A percentile compares a stretch with the other conserved stretches of the same genome.
phyloP scores from a whole-genome alignment of 768 basidiomycete species.

The Mycena venus region DNA sequence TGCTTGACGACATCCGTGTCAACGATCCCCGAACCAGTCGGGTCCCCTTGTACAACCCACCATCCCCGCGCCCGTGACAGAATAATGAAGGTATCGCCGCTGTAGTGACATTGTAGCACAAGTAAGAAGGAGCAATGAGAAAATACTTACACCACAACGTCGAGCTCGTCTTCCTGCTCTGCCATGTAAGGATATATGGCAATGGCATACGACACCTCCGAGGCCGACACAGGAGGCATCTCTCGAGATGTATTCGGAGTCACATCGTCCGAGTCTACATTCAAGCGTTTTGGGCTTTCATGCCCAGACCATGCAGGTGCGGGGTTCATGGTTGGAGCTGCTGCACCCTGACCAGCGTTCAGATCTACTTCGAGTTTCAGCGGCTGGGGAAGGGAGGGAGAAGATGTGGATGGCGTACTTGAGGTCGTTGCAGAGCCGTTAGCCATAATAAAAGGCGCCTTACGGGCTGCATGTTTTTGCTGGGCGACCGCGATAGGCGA shows the following conservation, averaged over 20 bases:
- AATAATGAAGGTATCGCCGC: constrained; percentile 95
- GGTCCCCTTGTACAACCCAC: constrained; percentile 99
- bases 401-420: constrained; percentile 48
- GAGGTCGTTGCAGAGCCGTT: constrained; percentile 54
- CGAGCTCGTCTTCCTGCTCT: constrained; percentile 98
- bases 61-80: constrained; percentile 95
- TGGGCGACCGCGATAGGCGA: constrained; percentile 97
- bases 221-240: constrained; percentile 55
- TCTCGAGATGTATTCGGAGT: constrained; percentile 49
- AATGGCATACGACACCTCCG: constrained; percentile 91
- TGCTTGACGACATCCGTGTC: constrained; percentile 85
- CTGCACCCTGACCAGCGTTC: constrained; percentile 53
- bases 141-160: constrained; percentile 89
- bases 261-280: constrained; percentile 24
- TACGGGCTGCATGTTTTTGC: constrained; percentile 93
- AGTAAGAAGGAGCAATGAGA: constrained; percentile 15
- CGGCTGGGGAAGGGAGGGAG: constrained; percentile 68
- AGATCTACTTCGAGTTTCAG: constrained; percentile 80
- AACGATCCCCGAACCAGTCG: constrained; percentile 83
- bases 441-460: constrained; percentile 72
- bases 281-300: constrained; percentile 37
- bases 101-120: constrained; percentile 43
- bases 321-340: constrained; percentile 70
- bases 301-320: constrained; percentile 81
- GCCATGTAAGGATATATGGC: constrained; percentile 99